Evolutionary conservation across 768 basidiomycete genomes (phyloP).

Genomic region (Hydnomerulius pinastri): DNA sequence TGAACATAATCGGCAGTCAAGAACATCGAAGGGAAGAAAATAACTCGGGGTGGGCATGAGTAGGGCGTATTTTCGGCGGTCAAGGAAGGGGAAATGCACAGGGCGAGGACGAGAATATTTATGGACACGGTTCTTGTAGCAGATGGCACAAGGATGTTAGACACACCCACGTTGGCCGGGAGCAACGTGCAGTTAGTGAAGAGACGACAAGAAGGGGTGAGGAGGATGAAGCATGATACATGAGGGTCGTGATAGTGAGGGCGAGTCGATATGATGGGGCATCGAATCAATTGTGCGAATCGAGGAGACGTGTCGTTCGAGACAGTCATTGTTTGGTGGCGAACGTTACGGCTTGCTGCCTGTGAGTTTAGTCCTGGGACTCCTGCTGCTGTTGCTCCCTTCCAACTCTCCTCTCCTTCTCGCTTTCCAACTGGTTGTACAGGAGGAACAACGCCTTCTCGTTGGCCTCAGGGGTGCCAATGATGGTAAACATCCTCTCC

Average conservation of each 20-base stretch:
- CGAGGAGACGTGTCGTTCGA: neutral
- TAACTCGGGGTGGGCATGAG: slow-evolving; percentile 1
- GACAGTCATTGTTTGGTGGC: neutral
- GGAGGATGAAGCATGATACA: slow-evolving; percentile 28
- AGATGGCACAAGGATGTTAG: slow-evolving; percentile 11
- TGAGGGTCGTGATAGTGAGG: slow-evolving; percentile 5
- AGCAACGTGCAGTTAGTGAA: slow-evolving; percentile 14
- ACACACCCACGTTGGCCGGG: slow-evolving; percentile 8
- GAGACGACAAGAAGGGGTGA: slow-evolving; percentile 29
- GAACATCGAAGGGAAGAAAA: slow-evolving; percentile 25
- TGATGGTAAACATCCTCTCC: slow-evolving; percentile 99
- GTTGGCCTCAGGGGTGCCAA: slow-evolving; percentile 94
- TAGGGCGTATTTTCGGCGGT: slow-evolving; percentile 26
- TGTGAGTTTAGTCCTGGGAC: slow-evolving; percentile 45
- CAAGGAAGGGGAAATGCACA: slow-evolving; percentile 22
- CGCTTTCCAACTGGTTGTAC: slow-evolving; percentile 95
- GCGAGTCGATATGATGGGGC: slow-evolving; percentile 8
- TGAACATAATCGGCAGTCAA: slow-evolving; percentile 23
- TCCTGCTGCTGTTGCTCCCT: slow-evolving; percentile 82
- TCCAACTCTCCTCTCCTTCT: slow-evolving; percentile 92
- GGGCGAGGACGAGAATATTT: slow-evolving; percentile 22
- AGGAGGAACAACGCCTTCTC: slow-evolving; percentile 97
- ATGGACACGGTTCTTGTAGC: slow-evolving; percentile 21
- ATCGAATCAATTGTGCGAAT: slow-evolving; percentile 18
- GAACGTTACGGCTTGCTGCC: neutral